Percentiles rank a stretch among this genome's conserved stretches.
These are phyloP conservation scores for Aristolochia contorta DNA, from an alignment of 164 flowering plant species.

Conservation along the genomic window DNA sequence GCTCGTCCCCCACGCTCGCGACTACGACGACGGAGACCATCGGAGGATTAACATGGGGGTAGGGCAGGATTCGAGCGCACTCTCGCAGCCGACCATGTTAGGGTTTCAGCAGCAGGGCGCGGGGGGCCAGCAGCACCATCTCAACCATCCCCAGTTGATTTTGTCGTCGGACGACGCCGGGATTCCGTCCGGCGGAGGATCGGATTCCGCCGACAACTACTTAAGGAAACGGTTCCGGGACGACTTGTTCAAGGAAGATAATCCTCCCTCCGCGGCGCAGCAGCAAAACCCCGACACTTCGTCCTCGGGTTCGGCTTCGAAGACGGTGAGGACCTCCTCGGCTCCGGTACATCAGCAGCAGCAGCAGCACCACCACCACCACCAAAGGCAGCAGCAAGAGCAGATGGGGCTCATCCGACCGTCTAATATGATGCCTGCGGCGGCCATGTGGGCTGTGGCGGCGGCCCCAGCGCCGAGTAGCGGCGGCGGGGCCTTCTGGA, in stretches of 20 bases:
- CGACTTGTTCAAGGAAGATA: slow-evolving; percentile 68
- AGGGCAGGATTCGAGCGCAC: slow-evolving; percentile 1
- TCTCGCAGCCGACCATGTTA: slow-evolving; percentile 31
- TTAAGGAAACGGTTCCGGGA: slow-evolving; percentile 58
- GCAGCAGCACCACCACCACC: too few species aligned
- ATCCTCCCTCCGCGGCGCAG: slow-evolving; percentile 8
- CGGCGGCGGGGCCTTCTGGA: slow-evolving; percentile 53
- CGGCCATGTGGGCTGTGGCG: slow-evolving; percentile 68
- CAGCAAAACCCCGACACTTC: slow-evolving; percentile 2
- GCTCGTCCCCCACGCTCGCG: slow-evolving; percentile 19
- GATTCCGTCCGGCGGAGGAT: slow-evolving; percentile 18
- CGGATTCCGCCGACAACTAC: slow-evolving; percentile 27
- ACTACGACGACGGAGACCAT: slow-evolving; percentile 14
- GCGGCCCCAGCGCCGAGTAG: slow-evolving; percentile 32
- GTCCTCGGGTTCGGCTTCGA: slow-evolving; percentile 19
- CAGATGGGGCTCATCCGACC: slow-evolving; percentile 16
- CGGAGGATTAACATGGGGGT: slow-evolving; percentile 2
- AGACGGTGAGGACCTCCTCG: slow-evolving; percentile 6
- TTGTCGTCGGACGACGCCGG: slow-evolving; percentile 32
- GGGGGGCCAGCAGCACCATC: slow-evolving; percentile 20
- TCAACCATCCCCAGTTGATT: slow-evolving; percentile 28
- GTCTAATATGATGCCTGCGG: slow-evolving; percentile 31
- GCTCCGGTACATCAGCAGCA: not conserved
- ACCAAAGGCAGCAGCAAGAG: slow-evolving; percentile 4
- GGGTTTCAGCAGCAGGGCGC: slow-evolving; percentile 43